Percentiles rank a stretch among this genome's conserved stretches.
Conservation (phyloP, 805 yeast genomes). For the Schwanniomyces polymorphus region DNA sequence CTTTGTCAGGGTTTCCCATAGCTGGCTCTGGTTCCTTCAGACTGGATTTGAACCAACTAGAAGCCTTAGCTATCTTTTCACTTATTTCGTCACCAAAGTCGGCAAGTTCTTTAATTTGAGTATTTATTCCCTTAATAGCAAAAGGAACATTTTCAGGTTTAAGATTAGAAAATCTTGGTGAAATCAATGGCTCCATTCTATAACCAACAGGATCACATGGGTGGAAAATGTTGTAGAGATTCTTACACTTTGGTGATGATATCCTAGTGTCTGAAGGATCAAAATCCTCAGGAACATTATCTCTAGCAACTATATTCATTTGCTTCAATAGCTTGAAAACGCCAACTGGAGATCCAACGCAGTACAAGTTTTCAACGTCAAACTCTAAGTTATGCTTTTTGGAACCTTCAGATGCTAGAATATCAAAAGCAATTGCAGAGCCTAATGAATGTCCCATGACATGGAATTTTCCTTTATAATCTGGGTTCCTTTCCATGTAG, state of each 20-base stretch:
- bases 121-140: constrained; percentile 51
- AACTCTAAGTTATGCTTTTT: constrained; percentile 53
- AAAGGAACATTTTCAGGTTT: constrained; percentile 62
- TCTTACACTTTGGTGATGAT: constrained; percentile 57
- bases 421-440: constrained; percentile 78
- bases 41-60: constrained; percentile 29
- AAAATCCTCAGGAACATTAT: constrained; percentile 15
- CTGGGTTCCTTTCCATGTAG: constrained; percentile 65
- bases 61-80: constrained; percentile 33
- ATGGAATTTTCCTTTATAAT: constrained; percentile 78
- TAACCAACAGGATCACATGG: constrained; percentile 92
- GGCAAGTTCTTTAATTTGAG: constrained; percentile 45
- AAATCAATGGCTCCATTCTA: constrained; percentile 81
- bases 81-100: constrained; percentile 37
- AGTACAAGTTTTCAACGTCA: constrained; percentile 71
- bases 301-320: constrained; percentile 52
- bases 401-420: constrained; percentile 48
- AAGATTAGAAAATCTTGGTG: constrained; percentile 44
- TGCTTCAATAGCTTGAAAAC: constrained; percentile 75
- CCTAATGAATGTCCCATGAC: constrained; percentile 92
- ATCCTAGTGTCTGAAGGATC: constrained; percentile 16
- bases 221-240: constrained; percentile 81
- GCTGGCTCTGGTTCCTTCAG: constrained; percentile 5
- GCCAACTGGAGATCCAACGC: constrained; percentile 90
- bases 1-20: constrained; percentile 18